Evolutionary conservation across 2,329 filamentous ascomycete genomes (phyloP).

Genomic region (Xylariaceae sp.): DNA sequence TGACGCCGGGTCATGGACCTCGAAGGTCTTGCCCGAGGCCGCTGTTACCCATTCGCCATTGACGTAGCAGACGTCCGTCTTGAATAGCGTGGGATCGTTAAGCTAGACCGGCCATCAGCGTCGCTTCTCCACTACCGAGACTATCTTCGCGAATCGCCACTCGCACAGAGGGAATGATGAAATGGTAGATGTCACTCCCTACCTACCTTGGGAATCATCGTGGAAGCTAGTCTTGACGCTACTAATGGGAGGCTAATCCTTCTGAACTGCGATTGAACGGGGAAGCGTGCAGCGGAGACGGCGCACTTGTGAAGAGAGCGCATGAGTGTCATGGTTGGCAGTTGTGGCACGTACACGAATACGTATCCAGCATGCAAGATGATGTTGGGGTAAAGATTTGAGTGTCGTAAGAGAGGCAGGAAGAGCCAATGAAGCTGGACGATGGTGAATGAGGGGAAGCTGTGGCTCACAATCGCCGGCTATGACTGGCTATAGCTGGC

Average conservation of each 20-base stretch:
- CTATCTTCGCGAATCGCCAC: too few species aligned
- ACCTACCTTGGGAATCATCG: constrained; percentile 28
- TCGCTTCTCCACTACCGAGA: background rate
- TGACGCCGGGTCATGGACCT: constrained; percentile 79
- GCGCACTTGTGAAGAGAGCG: constrained; percentile 25
- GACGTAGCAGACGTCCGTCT: constrained; percentile 75
- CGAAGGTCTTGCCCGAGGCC: constrained; percentile 84
- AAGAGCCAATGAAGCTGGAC: background rate
- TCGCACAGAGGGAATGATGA: background rate
- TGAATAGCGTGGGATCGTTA: constrained; percentile 75
- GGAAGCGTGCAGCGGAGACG: constrained; percentile 22
- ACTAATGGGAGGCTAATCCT: constrained; percentile 29
- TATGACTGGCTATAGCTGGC: too few species aligned
- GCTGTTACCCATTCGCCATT: constrained; percentile 90
- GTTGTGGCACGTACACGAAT: background rate
- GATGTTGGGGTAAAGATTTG: too few species aligned
- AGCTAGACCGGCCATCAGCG: constrained; percentile 45
- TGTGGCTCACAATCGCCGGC: background rate
- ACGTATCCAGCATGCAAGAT: background rate
- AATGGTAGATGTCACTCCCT: too few species aligned
- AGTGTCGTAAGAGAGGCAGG: background rate
- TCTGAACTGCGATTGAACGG: constrained; percentile 29
- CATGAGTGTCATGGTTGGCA: constrained; percentile 27
- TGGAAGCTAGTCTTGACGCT: constrained; percentile 28
- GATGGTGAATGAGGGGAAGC: background rate